Percentiles rank a stretch among this genome's conserved stretches.
These are phyloP conservation scores for Mollisiaceae sp. DNA, from an alignment of 2,329 filamentous ascomycete species.

Conservation along the genomic window DNA sequence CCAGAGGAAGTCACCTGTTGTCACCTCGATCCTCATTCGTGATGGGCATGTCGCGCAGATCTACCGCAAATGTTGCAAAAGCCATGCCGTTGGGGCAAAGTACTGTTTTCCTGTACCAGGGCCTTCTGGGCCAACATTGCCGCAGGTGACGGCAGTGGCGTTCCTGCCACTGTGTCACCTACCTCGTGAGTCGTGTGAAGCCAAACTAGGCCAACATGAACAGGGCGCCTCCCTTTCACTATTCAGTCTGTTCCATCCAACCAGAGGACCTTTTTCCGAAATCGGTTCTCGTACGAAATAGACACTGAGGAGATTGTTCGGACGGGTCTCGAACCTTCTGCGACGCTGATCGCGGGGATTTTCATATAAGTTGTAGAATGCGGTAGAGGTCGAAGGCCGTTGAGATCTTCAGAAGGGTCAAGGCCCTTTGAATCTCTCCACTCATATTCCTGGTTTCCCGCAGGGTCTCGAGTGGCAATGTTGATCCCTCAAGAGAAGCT, in stretches of 20 bases:
- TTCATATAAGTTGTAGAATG: slow-evolving; percentile 21
- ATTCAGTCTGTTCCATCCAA: neutral
- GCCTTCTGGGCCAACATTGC: neutral
- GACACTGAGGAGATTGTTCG: slow-evolving; percentile 5
- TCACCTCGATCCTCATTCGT: neutral
- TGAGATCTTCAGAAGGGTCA: slow-evolving; percentile 14
- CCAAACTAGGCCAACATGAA: neutral
- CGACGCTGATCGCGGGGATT: slow-evolving; percentile 24
- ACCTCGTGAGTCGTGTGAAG: too few relatives aligned
- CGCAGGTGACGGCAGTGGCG: slow-evolving; percentile 12
- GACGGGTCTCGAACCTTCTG: slow-evolving; percentile 9
- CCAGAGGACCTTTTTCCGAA: neutral
- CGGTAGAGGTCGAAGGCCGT: slow-evolving; percentile 17
- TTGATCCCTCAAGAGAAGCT: neutral
- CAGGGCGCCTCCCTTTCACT: neutral
- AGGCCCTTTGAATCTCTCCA: neutral
- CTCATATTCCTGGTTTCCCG: neutral
- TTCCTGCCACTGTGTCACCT: neutral
- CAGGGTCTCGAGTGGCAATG: slow-evolving; percentile 2
- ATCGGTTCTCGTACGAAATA: neutral
- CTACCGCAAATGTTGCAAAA: neutral
- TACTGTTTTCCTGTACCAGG: neutral
- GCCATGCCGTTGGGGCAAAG: neutral
- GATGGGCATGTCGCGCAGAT: slow-evolving; percentile 4
- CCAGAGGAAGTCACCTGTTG: too few relatives aligned